Evolutionary conservation across 768 basidiomycete species (phyloP).

Genomic region (Pleurotus eryngii): DNA sequence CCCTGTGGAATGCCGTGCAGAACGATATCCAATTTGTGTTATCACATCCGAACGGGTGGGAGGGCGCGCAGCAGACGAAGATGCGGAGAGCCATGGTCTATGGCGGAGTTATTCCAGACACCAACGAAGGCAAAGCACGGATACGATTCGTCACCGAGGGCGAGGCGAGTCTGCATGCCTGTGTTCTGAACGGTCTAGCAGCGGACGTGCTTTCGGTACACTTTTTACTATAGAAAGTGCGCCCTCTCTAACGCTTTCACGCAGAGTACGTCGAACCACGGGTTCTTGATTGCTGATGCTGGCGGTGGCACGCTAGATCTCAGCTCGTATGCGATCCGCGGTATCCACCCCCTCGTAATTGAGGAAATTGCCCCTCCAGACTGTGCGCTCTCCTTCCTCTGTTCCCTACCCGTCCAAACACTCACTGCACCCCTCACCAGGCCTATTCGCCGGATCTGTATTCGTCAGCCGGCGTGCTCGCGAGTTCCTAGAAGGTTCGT

Average conservation of each 20-base stretch:
- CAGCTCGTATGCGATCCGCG: conserved; percentile 74
- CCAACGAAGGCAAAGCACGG: conserved; percentile 65
- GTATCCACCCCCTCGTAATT: conserved; percentile 66
- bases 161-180: conserved; percentile 80
- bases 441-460: conserved; percentile 79
- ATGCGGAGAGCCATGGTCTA: conserved; percentile 74
- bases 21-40: conserved; percentile 69
- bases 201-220: conserved; percentile 44
- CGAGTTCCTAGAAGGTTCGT: conserved; percentile 67
- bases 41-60: conserved; percentile 83
- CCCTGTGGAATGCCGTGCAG: conserved; percentile 71
- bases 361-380: conserved; percentile 84
- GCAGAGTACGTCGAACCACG: conserved; percentile 70
- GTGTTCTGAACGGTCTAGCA: conserved; percentile 75
- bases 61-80: conserved; percentile 71
- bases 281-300: conserved; percentile 78
- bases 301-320: conserved; percentile 82
- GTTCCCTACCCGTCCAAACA: not conserved
- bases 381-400: conserved; percentile 40
- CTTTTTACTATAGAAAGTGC: conserved; percentile 2
- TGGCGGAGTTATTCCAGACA: conserved; percentile 72
- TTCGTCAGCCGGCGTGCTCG: conserved; percentile 77
- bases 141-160: conserved; percentile 83
- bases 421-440: conserved; percentile 28
- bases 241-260: not conserved